Evolutionary conservation across 305 asterid genomes (phyloP), one percentile per base, ranked within the genome.

Genomic region (Fraxinus greggii): DNA sequence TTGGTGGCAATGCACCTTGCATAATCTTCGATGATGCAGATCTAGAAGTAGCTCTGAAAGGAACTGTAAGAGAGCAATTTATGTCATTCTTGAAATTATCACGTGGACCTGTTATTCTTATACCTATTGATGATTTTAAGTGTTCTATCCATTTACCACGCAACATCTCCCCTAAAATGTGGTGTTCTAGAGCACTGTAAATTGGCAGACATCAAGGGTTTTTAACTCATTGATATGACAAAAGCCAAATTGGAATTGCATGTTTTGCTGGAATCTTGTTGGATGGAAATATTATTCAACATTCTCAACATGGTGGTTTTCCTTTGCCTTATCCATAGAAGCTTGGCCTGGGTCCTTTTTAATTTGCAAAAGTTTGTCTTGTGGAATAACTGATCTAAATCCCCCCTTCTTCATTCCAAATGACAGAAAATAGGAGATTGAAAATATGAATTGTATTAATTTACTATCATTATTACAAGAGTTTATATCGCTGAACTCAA

Each of bases 1-100:
- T 97, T 88, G 99, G 99, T 63, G 98, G 98, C 76, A 97, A 93
- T 92, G 99, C 98, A 85, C 98, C 98, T 65, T 92, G 98, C 92
- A 92, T 97, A 87, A 83, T 94, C 77, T 94, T 97, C 87, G 98
- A 94, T 87, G 99, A 97, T 75, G 98, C 99, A 65, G 98, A 97
- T 88, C 89, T 97, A 86, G 99, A 95, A 28, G 96, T 95, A 72
- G 99, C 98, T 85, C 76, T 95, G 40, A 92, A 89, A 92, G 99
- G 99, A 92, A 82, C 98, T 81, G 98, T 92, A 91, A 93, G 91
- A 87, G 38, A 51, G 81, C 84, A 81, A 78, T 78, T 69, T 67
- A 38, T 72, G 31, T 19, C 51, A 56, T 61, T 79, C n/a, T 76
- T 84, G 78, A 83, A 69, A 76, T 63, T 75, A 56, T 26, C 7